phyloP scores from a whole-genome alignment of 305 asterid species.

The Fraxinus xanthoxyloides region DNA sequence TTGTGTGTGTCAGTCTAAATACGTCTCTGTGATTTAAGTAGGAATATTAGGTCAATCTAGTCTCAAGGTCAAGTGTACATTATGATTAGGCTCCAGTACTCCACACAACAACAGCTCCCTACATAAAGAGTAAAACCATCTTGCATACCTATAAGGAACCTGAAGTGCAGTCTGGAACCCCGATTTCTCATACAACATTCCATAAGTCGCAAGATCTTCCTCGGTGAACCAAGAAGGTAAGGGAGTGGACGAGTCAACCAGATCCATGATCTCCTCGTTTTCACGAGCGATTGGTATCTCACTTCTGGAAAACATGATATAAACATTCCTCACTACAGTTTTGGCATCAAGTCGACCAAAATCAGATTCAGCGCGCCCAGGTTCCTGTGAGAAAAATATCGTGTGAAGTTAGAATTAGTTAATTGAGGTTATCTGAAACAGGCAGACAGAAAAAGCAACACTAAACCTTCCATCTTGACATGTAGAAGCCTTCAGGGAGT shows the following conservation, averaged over 20 bases:
- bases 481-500: slow-evolving; percentile 46
- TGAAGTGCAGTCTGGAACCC: slow-evolving; percentile 36
- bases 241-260: slow-evolving; percentile 33
- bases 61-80: not conserved
- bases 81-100: not conserved
- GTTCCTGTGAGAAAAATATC: slow-evolving; percentile 22
- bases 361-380: slow-evolving; percentile 42
- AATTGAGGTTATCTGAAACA: not conserved
- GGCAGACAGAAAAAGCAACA: not conserved
- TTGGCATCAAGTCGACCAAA: slow-evolving; percentile 34
- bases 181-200: slow-evolving; percentile 29
- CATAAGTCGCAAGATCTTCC: slow-evolving; percentile 34
- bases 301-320: slow-evolving; percentile 29
- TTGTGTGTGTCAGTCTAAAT: not conserved
- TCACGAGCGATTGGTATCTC: slow-evolving; percentile 32
- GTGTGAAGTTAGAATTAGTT: not conserved
- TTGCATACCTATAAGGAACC: slow-evolving; percentile 35
- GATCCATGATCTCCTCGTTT: slow-evolving; percentile 39
- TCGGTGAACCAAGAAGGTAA: slow-evolving; percentile 34
- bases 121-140: not conserved
- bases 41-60: not conserved
- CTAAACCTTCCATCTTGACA: slow-evolving; percentile 48
- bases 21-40: not conserved
- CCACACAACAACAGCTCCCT: not conserved
- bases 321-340: slow-evolving; percentile 31